Evolutionary conservation across 352 stramenopile genomes (phyloP), one percentile per base, ranked within the genome.

Genomic region (Phytophthora quininea): DNA sequence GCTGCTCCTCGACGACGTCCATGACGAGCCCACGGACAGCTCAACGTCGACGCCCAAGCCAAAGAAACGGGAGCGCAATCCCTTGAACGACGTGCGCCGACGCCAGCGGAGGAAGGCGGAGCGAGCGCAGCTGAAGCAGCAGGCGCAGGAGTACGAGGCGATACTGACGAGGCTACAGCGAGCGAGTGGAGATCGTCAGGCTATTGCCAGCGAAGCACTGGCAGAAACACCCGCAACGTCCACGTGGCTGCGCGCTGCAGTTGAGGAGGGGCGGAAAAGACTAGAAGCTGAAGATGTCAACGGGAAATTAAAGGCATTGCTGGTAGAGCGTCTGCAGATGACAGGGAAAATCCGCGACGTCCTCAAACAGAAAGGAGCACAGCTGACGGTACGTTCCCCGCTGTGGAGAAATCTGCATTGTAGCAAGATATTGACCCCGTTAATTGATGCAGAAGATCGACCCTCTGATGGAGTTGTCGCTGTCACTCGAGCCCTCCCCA

Each of bases 121-220:
- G 53, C 64, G 70, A n/a, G 40, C 67, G 45, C 57, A 67, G 32
- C 33, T 76, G 49, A 55, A 67, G 12, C 51, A 70, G 15, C 64
- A 77, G 43, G 55, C 64, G 57, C 31, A 24, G 24, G 43, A 62
- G 24, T 62, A 71, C 29, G 69, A 73, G 42, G 31, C 42, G 42
- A 50, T 65, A n/a, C 37, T 77, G 29, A 43, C 49, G 37, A 35
- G 56, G 32, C 58, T 76, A 4, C 43, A 65, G 45, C 38, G 30
- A 32, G 24, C 59, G 35, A 49, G 33, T 2, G 29, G 19, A 9
- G 15, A 12, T 11, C n/a, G 15, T 3, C 32, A 7, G 4, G 4
- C 9, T 12, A 12, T 4, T 47, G 40, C 15, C 32, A 2, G 4
- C 33, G 24, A 31, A 7, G n/a, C 27, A 42, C 3, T 24, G 19